These are phyloP conservation scores for Tulasnella sp. DNA, from an alignment of 768 basidiomycete genomes.

Conservation along the genomic window DNA sequence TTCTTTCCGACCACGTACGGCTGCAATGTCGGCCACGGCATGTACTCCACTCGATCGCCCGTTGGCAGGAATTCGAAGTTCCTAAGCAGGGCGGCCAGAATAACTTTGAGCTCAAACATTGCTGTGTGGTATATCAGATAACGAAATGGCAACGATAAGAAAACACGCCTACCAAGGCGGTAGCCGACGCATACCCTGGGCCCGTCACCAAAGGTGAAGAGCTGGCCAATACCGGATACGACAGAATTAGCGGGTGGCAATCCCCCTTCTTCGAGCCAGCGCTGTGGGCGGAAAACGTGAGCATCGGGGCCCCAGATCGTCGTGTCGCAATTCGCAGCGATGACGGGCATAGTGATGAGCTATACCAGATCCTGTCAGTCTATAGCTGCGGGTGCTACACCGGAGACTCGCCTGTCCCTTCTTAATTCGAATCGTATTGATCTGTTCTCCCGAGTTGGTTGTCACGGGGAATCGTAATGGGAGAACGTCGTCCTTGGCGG, in stretches of 20 bases:
- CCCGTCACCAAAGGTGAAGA: conserved; percentile 33
- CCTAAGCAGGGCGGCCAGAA: conserved; percentile 30
- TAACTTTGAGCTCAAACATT: conserved; percentile 32
- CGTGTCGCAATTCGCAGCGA: conserved; percentile 26
- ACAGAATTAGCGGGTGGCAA: conserved; percentile 22
- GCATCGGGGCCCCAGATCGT: conserved; percentile 30
- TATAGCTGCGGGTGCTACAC: not conserved
- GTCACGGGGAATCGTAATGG: conserved; percentile 30
- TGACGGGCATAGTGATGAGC: conserved; percentile 30
- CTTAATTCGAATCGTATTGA: conserved; percentile 25
- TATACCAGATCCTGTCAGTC: conserved; percentile 15
- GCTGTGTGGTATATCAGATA: conserved; percentile 23
- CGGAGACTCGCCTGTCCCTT: conserved; percentile 29
- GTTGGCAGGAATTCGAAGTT: conserved; percentile 30
- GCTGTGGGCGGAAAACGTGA: conserved; percentile 29
- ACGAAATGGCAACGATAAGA: not conserved
- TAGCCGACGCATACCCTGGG: conserved; percentile 35
- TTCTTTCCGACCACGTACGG: conserved; percentile 16
- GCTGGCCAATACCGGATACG: conserved; percentile 29
- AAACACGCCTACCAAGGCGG: conserved; percentile 22
- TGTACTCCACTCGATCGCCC: conserved; percentile 10
- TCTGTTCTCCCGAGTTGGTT: conserved; percentile 23
- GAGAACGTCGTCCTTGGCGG: conserved; percentile 32
- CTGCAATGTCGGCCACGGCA: conserved; percentile 10
- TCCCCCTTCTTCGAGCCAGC: conserved; percentile 25